phyloP scores from a whole-genome alignment of 805 yeast species.

The Blastobotrys chiropterorum region DNA sequence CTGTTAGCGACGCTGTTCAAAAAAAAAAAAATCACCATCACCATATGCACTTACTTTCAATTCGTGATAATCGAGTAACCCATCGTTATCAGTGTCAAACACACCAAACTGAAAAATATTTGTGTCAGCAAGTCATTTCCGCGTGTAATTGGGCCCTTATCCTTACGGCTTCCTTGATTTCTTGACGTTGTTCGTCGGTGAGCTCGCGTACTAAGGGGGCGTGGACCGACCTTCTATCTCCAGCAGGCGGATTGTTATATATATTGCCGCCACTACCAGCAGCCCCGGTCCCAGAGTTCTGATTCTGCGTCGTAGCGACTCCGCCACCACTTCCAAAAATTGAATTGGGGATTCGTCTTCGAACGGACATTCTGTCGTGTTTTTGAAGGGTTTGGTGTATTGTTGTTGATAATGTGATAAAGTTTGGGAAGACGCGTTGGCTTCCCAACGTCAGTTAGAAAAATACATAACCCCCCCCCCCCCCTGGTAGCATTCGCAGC shows the following conservation, averaged over 20 bases:
- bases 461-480: too few relatives aligned
- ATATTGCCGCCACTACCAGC: background rate
- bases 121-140: background rate
- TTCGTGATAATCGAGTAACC: conserved; percentile 86
- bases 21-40: background rate
- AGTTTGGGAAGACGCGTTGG: conserved; percentile 3
- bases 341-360: conserved; percentile 5
- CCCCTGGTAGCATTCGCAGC: background rate
- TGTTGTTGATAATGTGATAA: background rate
- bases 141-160: too few relatives aligned
- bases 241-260: background rate
- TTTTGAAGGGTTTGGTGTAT: background rate
- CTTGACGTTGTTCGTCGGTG: conserved; percentile 82
- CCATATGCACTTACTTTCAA: conserved; percentile 48
- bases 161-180: conserved; percentile 75
- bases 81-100: conserved; percentile 91
- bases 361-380: conserved; percentile 3
- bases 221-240: background rate
- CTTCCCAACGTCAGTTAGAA: too few relatives aligned
- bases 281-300: background rate
- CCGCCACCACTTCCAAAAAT: background rate
- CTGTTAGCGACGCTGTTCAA: background rate
- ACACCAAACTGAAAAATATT: conserved; percentile 46
- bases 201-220: conserved; percentile 40
- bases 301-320: background rate